Percentiles rank a stretch among this genome's conserved stretches.
phyloP scores from a whole-genome alignment of 2,329 filamentous ascomycete species.

The Aspergillus ochraceus region DNA sequence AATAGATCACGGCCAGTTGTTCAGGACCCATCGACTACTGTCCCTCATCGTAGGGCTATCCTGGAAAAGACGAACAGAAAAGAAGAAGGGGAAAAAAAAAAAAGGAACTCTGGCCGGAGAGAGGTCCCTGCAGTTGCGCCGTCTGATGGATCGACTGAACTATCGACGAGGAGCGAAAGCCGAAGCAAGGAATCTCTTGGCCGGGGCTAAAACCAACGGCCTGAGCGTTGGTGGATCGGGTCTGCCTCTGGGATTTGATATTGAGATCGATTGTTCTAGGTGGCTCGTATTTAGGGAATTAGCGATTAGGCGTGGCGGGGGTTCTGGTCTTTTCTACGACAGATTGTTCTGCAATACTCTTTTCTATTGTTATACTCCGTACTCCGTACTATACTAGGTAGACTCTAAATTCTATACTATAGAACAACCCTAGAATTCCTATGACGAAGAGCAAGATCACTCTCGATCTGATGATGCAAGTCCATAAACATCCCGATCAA shows the following conservation, averaged over 20 bases:
- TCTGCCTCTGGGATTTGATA: not conserved
- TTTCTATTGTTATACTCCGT: not conserved
- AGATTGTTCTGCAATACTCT: too few species aligned
- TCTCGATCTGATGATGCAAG: not conserved
- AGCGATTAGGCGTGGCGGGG: too few species aligned
- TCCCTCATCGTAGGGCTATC: not conserved
- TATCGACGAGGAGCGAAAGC: slow-evolving; percentile 1
- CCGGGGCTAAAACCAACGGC: slow-evolving; percentile 1
- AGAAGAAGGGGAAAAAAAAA: not conserved
- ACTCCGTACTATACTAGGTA: not conserved
- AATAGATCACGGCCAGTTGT: slow-evolving; percentile 18
- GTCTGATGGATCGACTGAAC: slow-evolving; percentile 8
- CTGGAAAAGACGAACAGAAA: not conserved
- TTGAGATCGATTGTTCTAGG: not conserved
- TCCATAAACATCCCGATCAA: not conserved
- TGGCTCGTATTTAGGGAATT: not conserved
- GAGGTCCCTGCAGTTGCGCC: not conserved
- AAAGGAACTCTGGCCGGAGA: too few species aligned
- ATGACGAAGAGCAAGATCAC: too few species aligned
- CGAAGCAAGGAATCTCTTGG: slow-evolving; percentile 6
- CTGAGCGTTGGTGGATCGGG: slow-evolving; percentile 5
- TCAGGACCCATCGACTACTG: slow-evolving; percentile 11
- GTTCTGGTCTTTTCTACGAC: too few species aligned
- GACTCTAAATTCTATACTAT: not conserved
- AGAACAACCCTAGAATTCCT: not conserved